These are phyloP conservation scores for Haplosporangium sp. DNA, from an alignment of 371 early-diverging fungal genomes.

Conservation along the genomic window DNA sequence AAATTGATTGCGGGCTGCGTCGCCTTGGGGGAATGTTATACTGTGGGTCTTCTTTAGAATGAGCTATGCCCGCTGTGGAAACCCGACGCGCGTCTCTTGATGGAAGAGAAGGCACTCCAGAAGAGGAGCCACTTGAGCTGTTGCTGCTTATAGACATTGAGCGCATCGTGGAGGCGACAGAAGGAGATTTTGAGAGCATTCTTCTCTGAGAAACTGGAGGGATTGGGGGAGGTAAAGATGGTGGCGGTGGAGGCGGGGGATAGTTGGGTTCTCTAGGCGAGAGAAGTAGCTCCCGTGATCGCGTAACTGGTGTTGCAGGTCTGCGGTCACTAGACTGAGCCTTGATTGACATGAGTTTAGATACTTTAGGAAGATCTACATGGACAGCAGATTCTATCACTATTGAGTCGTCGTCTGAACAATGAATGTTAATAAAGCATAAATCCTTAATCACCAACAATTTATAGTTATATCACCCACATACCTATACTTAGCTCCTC, in stretches of 20 bases:
- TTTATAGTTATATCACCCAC: not conserved
- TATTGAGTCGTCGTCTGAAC: not conserved
- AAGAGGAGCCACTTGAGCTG: conserved; percentile 44
- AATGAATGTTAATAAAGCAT: not conserved
- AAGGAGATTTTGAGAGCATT: conserved; percentile 37
- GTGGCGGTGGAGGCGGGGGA: conserved; percentile 35
- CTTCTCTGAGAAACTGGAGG: conserved; percentile 47
- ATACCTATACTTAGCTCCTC: conserved; percentile 45
- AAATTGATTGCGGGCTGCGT: conserved; percentile 32
- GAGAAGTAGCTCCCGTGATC: conserved; percentile 32
- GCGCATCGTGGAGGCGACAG: conserved; percentile 23
- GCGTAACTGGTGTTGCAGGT: not conserved
- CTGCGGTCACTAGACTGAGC: conserved; percentile 20
- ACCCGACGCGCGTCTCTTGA: conserved; percentile 40
- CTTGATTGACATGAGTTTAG: conserved; percentile 29
- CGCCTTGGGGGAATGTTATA: conserved; percentile 16
- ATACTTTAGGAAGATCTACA: not conserved
- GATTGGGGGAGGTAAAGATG: conserved; percentile 42
- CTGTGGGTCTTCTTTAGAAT: conserved; percentile 29
- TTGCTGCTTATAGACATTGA: conserved; percentile 55
- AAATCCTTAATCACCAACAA: too few relatives aligned
- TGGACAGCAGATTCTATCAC: not conserved
- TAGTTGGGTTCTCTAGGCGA: conserved; percentile 44
- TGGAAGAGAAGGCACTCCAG: conserved; percentile 28
- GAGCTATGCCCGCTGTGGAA: conserved; percentile 30